phyloP scores from a whole-genome alignment of 192 early-diverging fungal species.

The Coemansia sp. region DNA sequence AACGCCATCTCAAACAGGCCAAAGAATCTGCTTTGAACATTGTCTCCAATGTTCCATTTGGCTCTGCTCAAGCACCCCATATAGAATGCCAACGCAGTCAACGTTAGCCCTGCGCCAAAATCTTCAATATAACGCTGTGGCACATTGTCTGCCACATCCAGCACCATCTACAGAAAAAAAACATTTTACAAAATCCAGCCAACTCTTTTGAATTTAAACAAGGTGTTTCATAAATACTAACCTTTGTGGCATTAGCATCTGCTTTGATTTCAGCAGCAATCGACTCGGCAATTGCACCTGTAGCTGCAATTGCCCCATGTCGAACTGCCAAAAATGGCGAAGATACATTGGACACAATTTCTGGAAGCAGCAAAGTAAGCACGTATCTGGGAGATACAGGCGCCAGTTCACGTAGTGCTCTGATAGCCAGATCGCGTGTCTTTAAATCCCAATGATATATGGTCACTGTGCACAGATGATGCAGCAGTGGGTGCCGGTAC shows the following conservation, averaged over 20 bases:
- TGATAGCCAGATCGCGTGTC: conserved; percentile 75
- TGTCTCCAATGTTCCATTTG: conserved; percentile 18
- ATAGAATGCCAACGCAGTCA: conserved; percentile 47
- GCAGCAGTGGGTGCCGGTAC: conserved; percentile 71
- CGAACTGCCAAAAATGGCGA: conserved; percentile 53
- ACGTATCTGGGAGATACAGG: conserved; percentile 60
- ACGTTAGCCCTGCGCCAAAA: conserved; percentile 59
- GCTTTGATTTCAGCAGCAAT: conserved; percentile 18
- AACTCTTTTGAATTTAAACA: neutral
- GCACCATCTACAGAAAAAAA: conserved; percentile 19
- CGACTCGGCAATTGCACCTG: conserved; percentile 33
- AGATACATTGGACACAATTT: conserved; percentile 42
- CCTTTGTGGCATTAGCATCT: conserved; percentile 14
- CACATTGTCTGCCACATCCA: conserved; percentile 22
- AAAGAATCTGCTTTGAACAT: conserved; percentile 22
- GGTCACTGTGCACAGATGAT: conserved; percentile 66
- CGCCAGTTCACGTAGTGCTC: conserved; percentile 66
- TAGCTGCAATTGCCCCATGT: conserved; percentile 46
- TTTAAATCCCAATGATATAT: conserved; percentile 84
- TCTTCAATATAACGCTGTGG: conserved; percentile 52
- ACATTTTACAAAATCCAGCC: neutral
- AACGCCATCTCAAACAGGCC: conserved; percentile 27
- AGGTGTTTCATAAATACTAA: conserved; percentile 4
- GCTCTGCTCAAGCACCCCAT: conserved; percentile 54
- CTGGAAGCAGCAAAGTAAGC: conserved; percentile 55